Evolutionary conservation across 768 basidiomycete genomes (phyloP).

Genomic region (Tulasnella sp.): DNA sequence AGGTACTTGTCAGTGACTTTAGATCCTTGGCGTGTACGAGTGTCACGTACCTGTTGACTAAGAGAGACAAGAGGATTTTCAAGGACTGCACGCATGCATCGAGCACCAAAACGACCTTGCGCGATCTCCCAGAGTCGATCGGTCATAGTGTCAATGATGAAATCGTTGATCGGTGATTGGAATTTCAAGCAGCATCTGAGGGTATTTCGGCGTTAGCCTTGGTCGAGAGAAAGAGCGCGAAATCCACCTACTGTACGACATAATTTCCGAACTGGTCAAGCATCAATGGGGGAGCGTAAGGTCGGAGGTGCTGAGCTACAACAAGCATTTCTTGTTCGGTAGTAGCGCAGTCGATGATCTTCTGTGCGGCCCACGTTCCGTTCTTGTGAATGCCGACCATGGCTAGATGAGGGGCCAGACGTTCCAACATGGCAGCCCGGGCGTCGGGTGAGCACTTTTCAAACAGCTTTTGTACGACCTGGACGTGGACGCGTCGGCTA

Average conservation of each 20-base stretch:
- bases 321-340: constrained; percentile 83
- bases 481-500: constrained; percentile 11
- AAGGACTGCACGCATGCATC: constrained; percentile 95
- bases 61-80: constrained; percentile 86
- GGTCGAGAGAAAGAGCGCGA: background rate
- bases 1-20: background rate
- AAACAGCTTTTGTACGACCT: constrained; percentile 97
- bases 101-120: constrained; percentile 95
- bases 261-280: constrained; percentile 94
- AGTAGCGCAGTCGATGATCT: constrained; percentile 94
- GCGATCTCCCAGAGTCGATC: constrained; percentile 99
- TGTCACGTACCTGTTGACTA: constrained; percentile 70
- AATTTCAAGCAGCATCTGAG: constrained; percentile 86
- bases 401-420: constrained; percentile 89
- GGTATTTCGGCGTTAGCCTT: background rate
- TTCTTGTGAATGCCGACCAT: constrained; percentile 99
- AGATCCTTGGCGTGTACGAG: background rate
- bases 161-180: constrained; percentile 85
- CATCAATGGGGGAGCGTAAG: constrained; percentile 91
- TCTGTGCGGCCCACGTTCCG: constrained; percentile 99
- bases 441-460: constrained; percentile 81
- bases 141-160: constrained; percentile 96
- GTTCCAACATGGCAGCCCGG: constrained; percentile 88
- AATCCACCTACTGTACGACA: constrained; percentile 78
- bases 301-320: constrained; percentile 82